Conservation (phyloP, 768 basidiomycete genomes). For the Lactarius sanguifluus region DNA sequence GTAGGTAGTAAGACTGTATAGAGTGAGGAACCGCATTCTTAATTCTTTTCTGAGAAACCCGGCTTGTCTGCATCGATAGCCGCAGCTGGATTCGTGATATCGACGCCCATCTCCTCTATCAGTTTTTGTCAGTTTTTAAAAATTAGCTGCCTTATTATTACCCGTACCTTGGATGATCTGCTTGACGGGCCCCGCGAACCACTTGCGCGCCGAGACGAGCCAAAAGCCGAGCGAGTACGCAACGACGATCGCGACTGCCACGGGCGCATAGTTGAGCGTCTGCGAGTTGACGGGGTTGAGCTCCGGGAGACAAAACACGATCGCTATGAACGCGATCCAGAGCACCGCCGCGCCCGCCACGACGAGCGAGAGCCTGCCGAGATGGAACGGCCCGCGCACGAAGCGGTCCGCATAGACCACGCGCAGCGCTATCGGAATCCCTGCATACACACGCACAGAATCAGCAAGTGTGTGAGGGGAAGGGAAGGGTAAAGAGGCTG, state of each 20-base stretch:
- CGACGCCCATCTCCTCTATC: constrained; percentile 47
- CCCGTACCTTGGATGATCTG: constrained; percentile 46
- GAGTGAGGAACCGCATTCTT: neutral
- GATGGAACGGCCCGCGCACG: constrained; percentile 69
- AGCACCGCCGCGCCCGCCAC: constrained; percentile 54
- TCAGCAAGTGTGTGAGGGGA: neutral
- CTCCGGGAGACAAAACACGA: constrained; percentile 72
- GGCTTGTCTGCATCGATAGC: constrained; percentile 27
- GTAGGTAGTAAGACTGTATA: neutral
- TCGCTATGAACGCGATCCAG: constrained; percentile 73
- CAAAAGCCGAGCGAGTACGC: constrained; percentile 66
- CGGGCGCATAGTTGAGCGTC: constrained; percentile 73
- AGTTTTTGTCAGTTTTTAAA: constrained; percentile 36
- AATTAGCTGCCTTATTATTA: too few relatives aligned
- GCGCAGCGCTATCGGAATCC: constrained; percentile 67
- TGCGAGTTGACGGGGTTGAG: constrained; percentile 67
- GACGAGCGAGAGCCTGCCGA: constrained; percentile 61
- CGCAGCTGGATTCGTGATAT: constrained; percentile 44
- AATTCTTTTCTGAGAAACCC: neutral
- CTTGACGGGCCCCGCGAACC: constrained; percentile 70
- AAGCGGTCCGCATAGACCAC: constrained; percentile 61
- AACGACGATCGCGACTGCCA: constrained; percentile 74
- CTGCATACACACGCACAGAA: constrained; percentile 38
- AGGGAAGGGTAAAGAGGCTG: neutral
- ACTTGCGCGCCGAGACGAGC: constrained; percentile 66